phyloP scores from a whole-genome alignment of 2,329 filamentous ascomycete species.

The Aspergillus niger region DNA sequence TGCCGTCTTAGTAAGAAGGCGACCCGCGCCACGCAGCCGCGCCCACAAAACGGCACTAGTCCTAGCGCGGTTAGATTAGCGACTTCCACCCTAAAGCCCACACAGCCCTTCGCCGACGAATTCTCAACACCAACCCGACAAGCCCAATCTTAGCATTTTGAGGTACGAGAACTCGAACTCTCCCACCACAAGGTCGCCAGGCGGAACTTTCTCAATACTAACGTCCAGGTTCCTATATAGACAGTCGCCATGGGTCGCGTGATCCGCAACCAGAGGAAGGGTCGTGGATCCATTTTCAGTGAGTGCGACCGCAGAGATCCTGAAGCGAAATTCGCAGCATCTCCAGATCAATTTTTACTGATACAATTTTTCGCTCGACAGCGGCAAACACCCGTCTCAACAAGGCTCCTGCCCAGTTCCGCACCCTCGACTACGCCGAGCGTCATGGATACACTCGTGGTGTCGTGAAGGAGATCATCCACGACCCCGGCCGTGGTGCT shows the following conservation, averaged over 20 bases:
- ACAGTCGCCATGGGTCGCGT: constrained; percentile 64
- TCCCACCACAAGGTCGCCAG: constrained; percentile 33
- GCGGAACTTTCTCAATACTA: constrained; percentile 37
- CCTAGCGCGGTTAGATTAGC: constrained; percentile 47
- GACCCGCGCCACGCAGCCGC: constrained; percentile 18
- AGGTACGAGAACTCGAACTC: constrained; percentile 41
- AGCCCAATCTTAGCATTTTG: constrained; percentile 46
- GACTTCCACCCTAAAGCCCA: constrained; percentile 49
- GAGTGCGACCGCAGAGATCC: constrained; percentile 49
- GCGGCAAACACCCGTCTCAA: constrained; percentile 86
- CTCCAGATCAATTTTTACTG: constrained; percentile 31
- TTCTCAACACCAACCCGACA: constrained; percentile 47
- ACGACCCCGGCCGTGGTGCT: constrained; percentile 97
- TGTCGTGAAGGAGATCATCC: constrained; percentile 98
- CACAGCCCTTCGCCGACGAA: constrained; percentile 45
- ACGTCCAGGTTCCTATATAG: constrained; percentile 37
- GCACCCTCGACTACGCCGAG: constrained; percentile 94
- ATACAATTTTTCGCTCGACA: constrained; percentile 43
- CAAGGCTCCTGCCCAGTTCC: constrained; percentile 94
- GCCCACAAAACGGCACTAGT: constrained; percentile 30
- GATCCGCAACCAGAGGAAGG: constrained; percentile 76
- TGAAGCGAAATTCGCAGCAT: constrained; percentile 16
- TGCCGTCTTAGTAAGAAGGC: constrained; percentile 4
- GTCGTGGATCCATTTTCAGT: constrained; percentile 77
- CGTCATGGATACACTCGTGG: constrained; percentile 97